Evolutionary conservation across 1,284 basidiomycete genomes (phyloP).

Genomic region (Leccinum griseonigrum): DNA sequence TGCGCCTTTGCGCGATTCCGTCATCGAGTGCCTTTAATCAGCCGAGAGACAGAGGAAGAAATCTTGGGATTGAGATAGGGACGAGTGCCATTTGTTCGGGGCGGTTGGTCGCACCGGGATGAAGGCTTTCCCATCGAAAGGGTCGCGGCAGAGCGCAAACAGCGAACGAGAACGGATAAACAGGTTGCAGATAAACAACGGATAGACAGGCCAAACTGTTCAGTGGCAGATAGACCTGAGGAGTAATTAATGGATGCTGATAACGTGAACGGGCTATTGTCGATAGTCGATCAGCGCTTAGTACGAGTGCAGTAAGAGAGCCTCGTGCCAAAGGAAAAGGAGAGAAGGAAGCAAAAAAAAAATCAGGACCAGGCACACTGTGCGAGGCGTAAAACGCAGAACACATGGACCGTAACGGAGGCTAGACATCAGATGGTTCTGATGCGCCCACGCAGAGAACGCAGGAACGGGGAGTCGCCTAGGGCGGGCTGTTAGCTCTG

Average conservation of each 20-base stretch:
- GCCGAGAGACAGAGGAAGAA: neutral
- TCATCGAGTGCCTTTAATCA: conserved; percentile 9
- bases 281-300: neutral
- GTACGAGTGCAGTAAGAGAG: neutral
- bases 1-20: conserved; percentile 6
- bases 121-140: conserved; percentile 22
- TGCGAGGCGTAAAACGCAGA: neutral
- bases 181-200: neutral
- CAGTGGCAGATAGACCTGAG: neutral
- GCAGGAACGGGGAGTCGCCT: neutral
- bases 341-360: neutral
- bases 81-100: conserved; percentile 5
- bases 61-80: conserved; percentile 1
- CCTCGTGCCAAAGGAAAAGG: neutral
- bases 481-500: neutral
- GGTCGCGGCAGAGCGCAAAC: conserved; percentile 16
- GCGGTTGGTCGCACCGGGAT: conserved; percentile 9
- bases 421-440: conserved; percentile 18
- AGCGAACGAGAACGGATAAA: neutral
- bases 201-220: neutral
- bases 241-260: neutral
- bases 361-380: conserved; percentile 16
- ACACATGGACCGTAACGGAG: conserved; percentile 13
- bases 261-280: neutral
- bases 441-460: conserved; percentile 18